Evolutionary conservation across 495 filamentous ascomycete species (phyloP).

Genomic region (Aspergillus coremiiformis): DNA sequence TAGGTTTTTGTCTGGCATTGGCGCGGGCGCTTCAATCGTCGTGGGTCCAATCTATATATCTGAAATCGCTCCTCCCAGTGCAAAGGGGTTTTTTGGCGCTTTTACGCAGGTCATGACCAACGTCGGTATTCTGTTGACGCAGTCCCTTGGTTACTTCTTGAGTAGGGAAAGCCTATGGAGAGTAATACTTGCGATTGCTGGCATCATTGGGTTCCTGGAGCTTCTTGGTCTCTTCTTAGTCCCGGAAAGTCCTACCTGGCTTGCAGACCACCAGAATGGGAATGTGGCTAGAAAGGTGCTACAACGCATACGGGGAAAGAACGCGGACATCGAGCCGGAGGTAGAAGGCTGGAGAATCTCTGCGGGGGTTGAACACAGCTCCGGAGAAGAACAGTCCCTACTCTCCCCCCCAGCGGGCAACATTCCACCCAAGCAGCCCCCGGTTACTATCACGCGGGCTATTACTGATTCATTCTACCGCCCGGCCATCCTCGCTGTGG

Average conservation of each 20-base stretch:
- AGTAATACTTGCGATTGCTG: conserved; percentile 69
- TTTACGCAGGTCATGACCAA: conserved; percentile 94
- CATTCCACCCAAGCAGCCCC: conserved; percentile 20
- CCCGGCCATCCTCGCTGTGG: conserved; percentile 73
- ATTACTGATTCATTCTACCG: conserved; percentile 58
- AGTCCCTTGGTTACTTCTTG: conserved; percentile 78
- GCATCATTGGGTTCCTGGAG: conserved; percentile 58
- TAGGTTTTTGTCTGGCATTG: conserved; percentile 72
- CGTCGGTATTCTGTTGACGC: conserved; percentile 79
- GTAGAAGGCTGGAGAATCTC: conserved; percentile 53
- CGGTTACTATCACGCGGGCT: conserved; percentile 62
- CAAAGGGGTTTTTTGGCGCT: conserved; percentile 80
- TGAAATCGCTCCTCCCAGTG: conserved; percentile 72
- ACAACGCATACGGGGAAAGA: conserved; percentile 63
- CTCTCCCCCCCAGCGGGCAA: conserved; percentile 32
- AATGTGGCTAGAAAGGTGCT: conserved; percentile 56
- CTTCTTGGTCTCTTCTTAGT: conserved; percentile 58
- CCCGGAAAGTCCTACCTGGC: conserved; percentile 81
- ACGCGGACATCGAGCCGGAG: conserved; percentile 67
- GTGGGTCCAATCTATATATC: conserved; percentile 96
- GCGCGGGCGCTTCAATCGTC: conserved; percentile 79
- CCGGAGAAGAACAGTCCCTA: conserved; percentile 42
- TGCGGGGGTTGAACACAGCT: conserved; percentile 32
- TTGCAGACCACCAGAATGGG: conserved; percentile 59
- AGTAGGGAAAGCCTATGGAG: conserved; percentile 74